Base-by-base conservation (phyloP, 805 yeast species). In the Suhomyces xylopsoci region DNA sequence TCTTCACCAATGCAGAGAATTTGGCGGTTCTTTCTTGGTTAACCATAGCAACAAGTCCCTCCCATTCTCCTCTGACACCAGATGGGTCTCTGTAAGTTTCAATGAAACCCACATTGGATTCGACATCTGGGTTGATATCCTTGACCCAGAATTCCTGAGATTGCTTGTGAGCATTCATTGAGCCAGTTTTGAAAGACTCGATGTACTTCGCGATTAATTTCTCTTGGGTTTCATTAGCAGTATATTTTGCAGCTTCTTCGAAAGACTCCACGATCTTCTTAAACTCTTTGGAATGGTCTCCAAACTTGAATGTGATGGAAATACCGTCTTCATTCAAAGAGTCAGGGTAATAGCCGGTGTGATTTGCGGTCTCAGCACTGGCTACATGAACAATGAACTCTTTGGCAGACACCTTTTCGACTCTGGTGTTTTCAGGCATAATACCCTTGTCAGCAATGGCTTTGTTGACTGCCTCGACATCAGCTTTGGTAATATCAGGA, bases 41-140 rank as follows among this genome's bases (percentile, higher is more conserved):
- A 51, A 90, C 96, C 82, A 90, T 87, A 19, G 96, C 93, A 32
- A 90, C 94, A 47, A 90, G 73, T 26, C 96, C 90, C 72, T 90
- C 97, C 93, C 94, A 90, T 69, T 90, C 97, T 54, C 97, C 97
- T 63, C 91, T 81, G 46, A 90, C 89, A 46, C 96, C 96, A 30
- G 92, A 81, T 14, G 96, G 96, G 66, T 90, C 97, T 69, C 97
- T 80, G 72, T 90, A 90, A 26, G 97, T 90, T 73, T 90, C 97
- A 60, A 90, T 90, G 67, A 90, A 90, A 0, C 97, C 97, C 61
- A 90, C 82, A 66, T 90, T 90, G 45, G 93, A 84, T 70, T 76
- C 80, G 14, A 76, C 80, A 12, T 74, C 74, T 10, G 97, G 97
- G 1, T 89, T 86, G 49, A 87, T 69, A 67, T 90, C 97, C 65